These are phyloP conservation scores for Plicaturopsis crispa DNA, from an alignment of 768 basidiomycete species.

Conservation along the genomic window DNA sequence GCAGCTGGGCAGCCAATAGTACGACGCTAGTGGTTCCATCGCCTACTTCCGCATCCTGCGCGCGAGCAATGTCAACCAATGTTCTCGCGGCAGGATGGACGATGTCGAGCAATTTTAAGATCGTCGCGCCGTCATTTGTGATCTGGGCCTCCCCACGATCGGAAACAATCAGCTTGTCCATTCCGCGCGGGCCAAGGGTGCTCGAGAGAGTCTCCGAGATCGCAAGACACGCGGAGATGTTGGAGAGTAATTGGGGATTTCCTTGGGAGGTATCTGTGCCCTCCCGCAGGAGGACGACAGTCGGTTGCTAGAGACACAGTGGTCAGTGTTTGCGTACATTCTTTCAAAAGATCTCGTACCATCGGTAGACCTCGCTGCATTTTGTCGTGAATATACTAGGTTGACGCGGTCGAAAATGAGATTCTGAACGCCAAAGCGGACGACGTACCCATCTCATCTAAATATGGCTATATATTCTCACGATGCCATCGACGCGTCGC, in stretches of 20 bases:
- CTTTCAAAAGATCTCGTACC: slow-evolving; percentile 30
- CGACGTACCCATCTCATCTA: too few relatives aligned
- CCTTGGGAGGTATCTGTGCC: slow-evolving; percentile 97
- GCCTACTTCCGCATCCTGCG: slow-evolving; percentile 97
- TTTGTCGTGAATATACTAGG: slow-evolving; percentile 25
- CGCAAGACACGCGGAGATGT: slow-evolving; percentile 94
- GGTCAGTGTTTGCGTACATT: not conserved
- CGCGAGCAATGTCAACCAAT: slow-evolving; percentile 96
- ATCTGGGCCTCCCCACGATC: slow-evolving; percentile 95
- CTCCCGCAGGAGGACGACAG: slow-evolving; percentile 92
- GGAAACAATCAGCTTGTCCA: slow-evolving; percentile 97
- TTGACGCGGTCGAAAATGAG: not conserved
- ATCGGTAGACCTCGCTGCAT: slow-evolving; percentile 85
- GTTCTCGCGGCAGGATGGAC: slow-evolving; percentile 97
- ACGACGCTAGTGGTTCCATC: slow-evolving; percentile 98
- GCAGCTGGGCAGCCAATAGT: slow-evolving; percentile 84
- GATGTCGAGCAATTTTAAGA: slow-evolving; percentile 94
- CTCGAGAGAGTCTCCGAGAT: slow-evolving; percentile 87
- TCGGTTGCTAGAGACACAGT: slow-evolving; percentile 71
- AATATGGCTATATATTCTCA: not conserved
- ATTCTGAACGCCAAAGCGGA: too few relatives aligned
- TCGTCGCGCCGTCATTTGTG: slow-evolving; percentile 99
- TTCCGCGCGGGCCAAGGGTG: slow-evolving; percentile 96
- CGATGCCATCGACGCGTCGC: not conserved
- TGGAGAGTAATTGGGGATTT: slow-evolving; percentile 85